Evolutionary conservation across 2,329 filamentous ascomycete species (phyloP).

Genomic region (Aspergillus sp.): DNA sequence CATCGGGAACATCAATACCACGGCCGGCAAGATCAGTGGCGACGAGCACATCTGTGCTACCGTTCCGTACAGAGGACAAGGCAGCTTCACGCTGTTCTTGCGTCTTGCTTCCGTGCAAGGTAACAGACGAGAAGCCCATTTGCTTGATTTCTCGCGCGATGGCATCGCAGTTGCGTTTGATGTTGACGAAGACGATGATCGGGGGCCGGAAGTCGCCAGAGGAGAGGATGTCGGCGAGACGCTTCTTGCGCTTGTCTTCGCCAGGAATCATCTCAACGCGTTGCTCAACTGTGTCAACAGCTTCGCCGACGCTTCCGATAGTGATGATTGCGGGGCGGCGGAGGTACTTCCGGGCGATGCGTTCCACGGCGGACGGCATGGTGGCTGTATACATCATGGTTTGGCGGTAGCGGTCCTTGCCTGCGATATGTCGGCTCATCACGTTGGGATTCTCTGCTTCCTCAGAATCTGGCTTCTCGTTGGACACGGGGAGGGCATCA

Average conservation of each 20-base stretch:
- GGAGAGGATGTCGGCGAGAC: slow-evolving; percentile 80
- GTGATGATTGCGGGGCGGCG: slow-evolving; percentile 88
- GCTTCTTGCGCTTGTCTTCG: slow-evolving; percentile 95
- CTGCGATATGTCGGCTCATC: slow-evolving; percentile 75
- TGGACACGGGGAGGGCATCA: slow-evolving; percentile 81
- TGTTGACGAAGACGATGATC: slow-evolving; percentile 99
- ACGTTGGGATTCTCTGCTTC: slow-evolving; percentile 76
- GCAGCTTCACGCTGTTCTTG: slow-evolving; percentile 97
- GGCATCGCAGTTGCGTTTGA: slow-evolving; percentile 97
- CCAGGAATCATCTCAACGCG: slow-evolving; percentile 84
- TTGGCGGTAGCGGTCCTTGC: slow-evolving; percentile 77
- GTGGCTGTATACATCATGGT: slow-evolving; percentile 99
- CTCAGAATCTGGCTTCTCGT: slow-evolving; percentile 92
- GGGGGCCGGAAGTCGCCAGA: slow-evolving; percentile 75
- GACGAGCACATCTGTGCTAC: slow-evolving; percentile 78
- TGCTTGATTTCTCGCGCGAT: slow-evolving; percentile 89
- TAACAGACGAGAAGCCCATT: slow-evolving; percentile 85
- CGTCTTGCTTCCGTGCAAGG: slow-evolving; percentile 90
- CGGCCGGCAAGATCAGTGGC: slow-evolving; percentile 92
- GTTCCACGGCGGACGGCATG: slow-evolving; percentile 87
- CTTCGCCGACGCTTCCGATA: slow-evolving; percentile 90
- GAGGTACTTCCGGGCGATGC: slow-evolving; percentile 94
- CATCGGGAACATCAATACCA: slow-evolving; percentile 96
- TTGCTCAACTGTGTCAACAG: slow-evolving; percentile 96
- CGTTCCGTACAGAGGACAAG: slow-evolving; percentile 73